Conservation (phyloP, 192 early-diverging fungal genomes). For the Rhizophagus sp. region DNA sequence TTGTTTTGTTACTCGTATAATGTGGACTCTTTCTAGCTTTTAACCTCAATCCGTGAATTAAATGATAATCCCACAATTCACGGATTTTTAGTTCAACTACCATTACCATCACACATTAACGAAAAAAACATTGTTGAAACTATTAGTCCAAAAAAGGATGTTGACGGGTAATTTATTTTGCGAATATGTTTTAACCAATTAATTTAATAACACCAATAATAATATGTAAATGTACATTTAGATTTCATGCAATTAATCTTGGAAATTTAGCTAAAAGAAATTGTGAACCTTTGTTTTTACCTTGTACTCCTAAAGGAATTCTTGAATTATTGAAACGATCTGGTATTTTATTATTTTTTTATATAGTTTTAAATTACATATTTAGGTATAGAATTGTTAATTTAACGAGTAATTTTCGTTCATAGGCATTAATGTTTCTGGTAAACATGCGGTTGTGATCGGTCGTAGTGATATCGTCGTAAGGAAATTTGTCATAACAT, state of each 20-base stretch:
- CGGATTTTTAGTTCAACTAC: conserved; percentile 95
- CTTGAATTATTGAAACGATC: conserved; percentile 81
- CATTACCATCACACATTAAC: conserved; percentile 84
- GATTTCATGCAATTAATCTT: conserved; percentile 93
- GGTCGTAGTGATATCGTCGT: conserved; percentile 97
- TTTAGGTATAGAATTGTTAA: background rate
- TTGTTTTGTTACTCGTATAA: background rate
- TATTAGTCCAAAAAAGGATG: conserved; percentile 87
- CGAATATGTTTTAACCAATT: background rate
- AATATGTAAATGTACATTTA: conserved; percentile 21
- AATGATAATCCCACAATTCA: conserved; percentile 85
- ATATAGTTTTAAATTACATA: too few species aligned
- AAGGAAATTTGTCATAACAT: background rate
- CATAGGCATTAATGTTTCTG: conserved; percentile 64
- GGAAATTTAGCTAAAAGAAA: conserved; percentile 86
- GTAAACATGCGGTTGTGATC: conserved; percentile 91
- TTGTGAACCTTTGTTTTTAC: conserved; percentile 79
- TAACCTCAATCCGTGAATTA: conserved; percentile 65
- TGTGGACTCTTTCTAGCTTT: conserved; percentile 45
- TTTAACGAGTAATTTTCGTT: background rate
- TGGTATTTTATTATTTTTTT: conserved; percentile 23
- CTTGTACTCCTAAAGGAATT: conserved; percentile 97
- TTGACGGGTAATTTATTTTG: conserved; percentile 76
- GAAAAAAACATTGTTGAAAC: conserved; percentile 83
- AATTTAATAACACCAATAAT: too few species aligned